These are phyloP conservation scores for Pseudisothecium myosuroides DNA, from an alignment of 225 moss, liverwort and hornwort species.

Conservation along the genomic window DNA sequence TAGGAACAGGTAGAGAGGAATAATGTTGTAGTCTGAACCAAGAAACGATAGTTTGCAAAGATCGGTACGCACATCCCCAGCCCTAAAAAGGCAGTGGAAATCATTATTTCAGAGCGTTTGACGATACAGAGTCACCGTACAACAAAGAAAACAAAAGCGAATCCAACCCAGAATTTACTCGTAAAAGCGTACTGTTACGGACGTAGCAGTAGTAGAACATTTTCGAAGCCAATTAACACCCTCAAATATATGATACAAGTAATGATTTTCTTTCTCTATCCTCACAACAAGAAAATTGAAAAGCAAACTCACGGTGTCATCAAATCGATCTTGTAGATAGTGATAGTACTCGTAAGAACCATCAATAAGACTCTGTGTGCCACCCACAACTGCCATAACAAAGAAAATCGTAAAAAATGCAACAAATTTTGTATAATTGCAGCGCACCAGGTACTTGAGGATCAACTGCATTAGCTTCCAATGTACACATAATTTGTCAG, in stretches of 20 bases:
- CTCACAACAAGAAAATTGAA: neutral
- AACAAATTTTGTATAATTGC: neutral
- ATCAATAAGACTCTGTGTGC: constrained; percentile 51
- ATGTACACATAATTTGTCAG: neutral
- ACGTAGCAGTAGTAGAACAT: neutral
- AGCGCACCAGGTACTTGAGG: neutral
- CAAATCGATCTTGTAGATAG: constrained; percentile 82
- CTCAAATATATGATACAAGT: neutral
- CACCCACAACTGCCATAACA: constrained; percentile 49
- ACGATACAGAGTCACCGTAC: neutral
- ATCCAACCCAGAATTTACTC: neutral
- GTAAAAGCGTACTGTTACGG: neutral
- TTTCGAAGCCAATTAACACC: neutral
- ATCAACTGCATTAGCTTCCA: neutral
- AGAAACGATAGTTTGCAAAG: constrained; percentile 88
- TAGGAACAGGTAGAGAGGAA: constrained; percentile 54
- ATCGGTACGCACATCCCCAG: constrained; percentile 93
- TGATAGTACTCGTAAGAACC: constrained; percentile 91
- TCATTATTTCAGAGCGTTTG: neutral
- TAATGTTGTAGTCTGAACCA: constrained; percentile 90
- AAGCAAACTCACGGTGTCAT: constrained; percentile 59
- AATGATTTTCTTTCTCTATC: neutral
- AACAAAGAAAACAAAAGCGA: neutral
- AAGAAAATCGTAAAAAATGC: neutral
- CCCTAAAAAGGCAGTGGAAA: constrained; percentile 30